Percentiles rank a stretch among this genome's conserved stretches.
Evolutionary conservation across 140 eudicot species (phyloP).

Genomic region (Erigeron philadelphicus): DNA sequence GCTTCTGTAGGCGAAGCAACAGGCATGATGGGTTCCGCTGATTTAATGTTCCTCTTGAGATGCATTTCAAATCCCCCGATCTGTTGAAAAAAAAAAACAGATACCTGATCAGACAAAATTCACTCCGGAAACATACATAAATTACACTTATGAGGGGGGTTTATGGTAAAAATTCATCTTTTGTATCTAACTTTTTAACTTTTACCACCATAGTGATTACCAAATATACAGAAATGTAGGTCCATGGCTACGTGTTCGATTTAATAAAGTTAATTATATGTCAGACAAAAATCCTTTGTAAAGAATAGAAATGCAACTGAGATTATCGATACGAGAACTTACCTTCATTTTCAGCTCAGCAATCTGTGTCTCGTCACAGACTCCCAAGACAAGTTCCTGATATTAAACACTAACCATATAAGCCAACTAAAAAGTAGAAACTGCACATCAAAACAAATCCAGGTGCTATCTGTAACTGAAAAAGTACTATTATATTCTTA

Average conservation of each 20-base stretch:
- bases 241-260: neutral
- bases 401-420: conserved; percentile 13
- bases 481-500: neutral
- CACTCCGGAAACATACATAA: neutral
- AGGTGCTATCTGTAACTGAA: neutral
- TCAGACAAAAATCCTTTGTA: neutral
- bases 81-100: conserved; percentile 31
- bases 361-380: conserved; percentile 78
- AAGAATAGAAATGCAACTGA: neutral
- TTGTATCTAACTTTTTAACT: too few species aligned
- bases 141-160: too few species aligned
- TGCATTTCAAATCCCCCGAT: conserved; percentile 77
- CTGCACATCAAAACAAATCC: neutral
- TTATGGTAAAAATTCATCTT: too few species aligned
- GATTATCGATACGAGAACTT: neutral
- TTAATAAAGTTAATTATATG: conserved; percentile 1
- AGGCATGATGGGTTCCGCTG: conserved; percentile 33
- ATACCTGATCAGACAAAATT: neutral
- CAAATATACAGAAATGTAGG: neutral
- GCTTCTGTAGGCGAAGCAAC: conserved; percentile 40
- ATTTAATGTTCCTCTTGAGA: conserved; percentile 60
- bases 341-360: conserved; percentile 80
- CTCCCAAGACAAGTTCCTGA: conserved; percentile 68
- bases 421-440: conserved; percentile 1
- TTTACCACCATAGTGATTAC: too few species aligned